These are phyloP conservation scores for Penicillium sp. DNA, from an alignment of 2,329 filamentous ascomycete genomes.

Conservation along the genomic window DNA sequence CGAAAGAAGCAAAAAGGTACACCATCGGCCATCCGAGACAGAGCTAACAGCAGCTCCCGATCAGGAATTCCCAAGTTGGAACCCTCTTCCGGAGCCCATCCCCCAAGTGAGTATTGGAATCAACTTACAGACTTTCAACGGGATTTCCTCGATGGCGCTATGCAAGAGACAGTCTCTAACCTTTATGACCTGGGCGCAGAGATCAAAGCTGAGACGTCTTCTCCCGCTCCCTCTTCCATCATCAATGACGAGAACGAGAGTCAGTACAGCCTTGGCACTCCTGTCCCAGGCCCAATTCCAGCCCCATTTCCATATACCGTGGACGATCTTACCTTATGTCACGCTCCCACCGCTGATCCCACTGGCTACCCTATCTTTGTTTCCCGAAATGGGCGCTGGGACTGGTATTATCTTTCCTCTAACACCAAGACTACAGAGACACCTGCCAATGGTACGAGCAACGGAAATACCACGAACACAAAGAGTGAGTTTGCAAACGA, in stretches of 20 bases:
- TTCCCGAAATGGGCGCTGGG: background rate
- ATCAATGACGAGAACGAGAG: background rate
- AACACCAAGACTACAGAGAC: background rate
- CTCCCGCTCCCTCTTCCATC: background rate
- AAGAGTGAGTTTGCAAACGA: background rate
- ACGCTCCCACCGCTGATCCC: background rate
- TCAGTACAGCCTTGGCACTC: background rate
- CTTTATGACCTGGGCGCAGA: background rate
- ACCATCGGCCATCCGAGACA: background rate
- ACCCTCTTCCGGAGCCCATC: background rate
- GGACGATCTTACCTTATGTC: background rate
- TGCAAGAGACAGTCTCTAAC: background rate
- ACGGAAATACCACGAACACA: background rate
- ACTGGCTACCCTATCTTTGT: background rate
- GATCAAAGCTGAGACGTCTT: background rate
- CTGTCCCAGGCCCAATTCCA: background rate
- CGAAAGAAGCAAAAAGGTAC: background rate
- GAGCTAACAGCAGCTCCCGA: background rate
- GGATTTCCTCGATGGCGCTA: background rate
- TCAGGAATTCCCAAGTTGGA: background rate
- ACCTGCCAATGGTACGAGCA: background rate
- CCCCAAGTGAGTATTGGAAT: constrained; percentile 1
- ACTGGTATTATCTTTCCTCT: background rate
- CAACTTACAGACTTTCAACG: background rate
- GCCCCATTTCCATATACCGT: background rate